Percentiles rank a stretch among this genome's conserved stretches.
phyloP scores from a whole-genome alignment of 768 basidiomycete genomes.

The Boletus tomentosulus region DNA sequence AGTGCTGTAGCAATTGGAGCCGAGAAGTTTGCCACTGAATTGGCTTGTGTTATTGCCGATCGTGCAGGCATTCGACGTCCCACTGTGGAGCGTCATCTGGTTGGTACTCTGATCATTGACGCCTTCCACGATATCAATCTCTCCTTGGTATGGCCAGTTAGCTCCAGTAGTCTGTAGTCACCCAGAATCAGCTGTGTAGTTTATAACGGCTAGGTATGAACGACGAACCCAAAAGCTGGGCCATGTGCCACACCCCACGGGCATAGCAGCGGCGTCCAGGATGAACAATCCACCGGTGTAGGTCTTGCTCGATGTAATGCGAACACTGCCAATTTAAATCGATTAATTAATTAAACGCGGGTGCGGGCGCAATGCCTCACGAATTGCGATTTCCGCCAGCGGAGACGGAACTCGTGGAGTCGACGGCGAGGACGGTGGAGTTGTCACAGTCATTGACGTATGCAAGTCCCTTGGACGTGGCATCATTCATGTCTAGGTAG shows the following conservation, averaged over 20 bases:
- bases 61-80: conserved; percentile 36
- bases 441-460: conserved; percentile 54
- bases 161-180: conserved; percentile 40
- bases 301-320: conserved; percentile 59
- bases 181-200: not conserved
- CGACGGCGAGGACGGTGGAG: conserved; percentile 59
- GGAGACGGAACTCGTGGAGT: conserved; percentile 46
- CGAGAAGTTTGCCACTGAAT: conserved; percentile 23
- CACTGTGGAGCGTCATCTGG: conserved; percentile 64
- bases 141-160: conserved; percentile 51
- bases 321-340: conserved; percentile 43
- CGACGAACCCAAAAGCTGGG: conserved; percentile 52
- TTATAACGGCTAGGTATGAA: not conserved
- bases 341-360: not conserved
- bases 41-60: conserved; percentile 13
- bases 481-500: conserved; percentile 47
- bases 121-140: conserved; percentile 75
- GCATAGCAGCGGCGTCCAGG: conserved; percentile 67
- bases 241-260: conserved; percentile 62
- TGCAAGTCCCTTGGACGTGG: conserved; percentile 51
- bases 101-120: conserved; percentile 57
- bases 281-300: conserved; percentile 72
- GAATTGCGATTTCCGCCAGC: conserved; percentile 53
- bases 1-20: conserved; percentile 39
- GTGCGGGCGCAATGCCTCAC: conserved; percentile 25